A percentile compares a stretch with the other conserved stretches of the same genome.
phyloP scores from a whole-genome alignment of 805 yeast species.

The Nakazawaea pomicola region DNA sequence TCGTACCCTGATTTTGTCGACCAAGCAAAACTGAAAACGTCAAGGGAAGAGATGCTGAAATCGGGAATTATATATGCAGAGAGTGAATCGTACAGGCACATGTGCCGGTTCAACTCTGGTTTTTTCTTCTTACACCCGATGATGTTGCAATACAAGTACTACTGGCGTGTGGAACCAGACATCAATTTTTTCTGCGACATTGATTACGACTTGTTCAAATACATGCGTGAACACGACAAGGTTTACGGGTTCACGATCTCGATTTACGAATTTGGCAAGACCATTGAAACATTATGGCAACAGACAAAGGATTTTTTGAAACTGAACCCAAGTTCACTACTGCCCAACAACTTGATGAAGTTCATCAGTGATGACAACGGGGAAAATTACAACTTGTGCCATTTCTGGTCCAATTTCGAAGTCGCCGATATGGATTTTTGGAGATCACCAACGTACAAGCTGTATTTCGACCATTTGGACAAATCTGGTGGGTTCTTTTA shows the following conservation, averaged over 20 bases:
- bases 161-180: slow-evolving; percentile 78
- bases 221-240: slow-evolving; percentile 49
- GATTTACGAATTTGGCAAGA: slow-evolving; percentile 54
- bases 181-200: slow-evolving; percentile 57
- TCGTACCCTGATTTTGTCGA: slow-evolving; percentile 80
- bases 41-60: slow-evolving; percentile 51
- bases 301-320: slow-evolving; percentile 41
- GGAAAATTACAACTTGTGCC: slow-evolving; percentile 65
- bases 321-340: slow-evolving; percentile 34
- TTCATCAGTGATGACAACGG: slow-evolving; percentile 64
- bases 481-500: slow-evolving; percentile 72
- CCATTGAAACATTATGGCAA: slow-evolving; percentile 63
- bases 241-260: slow-evolving; percentile 65
- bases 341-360: slow-evolving; percentile 48
- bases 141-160: slow-evolving; percentile 56
- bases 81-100: slow-evolving; percentile 38
- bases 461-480: slow-evolving; percentile 61
- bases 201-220: slow-evolving; percentile 55
- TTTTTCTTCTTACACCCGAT: slow-evolving; percentile 57
- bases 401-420: slow-evolving; percentile 81
- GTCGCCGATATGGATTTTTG: slow-evolving; percentile 68
- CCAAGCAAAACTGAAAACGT: slow-evolving; percentile 57
- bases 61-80: slow-evolving; percentile 34
- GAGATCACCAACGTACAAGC: slow-evolving; percentile 50
- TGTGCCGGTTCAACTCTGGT: slow-evolving; percentile 44